phyloP scores from a whole-genome alignment of 495 filamentous ascomycete species.

The Aspergillus panamensis region DNA sequence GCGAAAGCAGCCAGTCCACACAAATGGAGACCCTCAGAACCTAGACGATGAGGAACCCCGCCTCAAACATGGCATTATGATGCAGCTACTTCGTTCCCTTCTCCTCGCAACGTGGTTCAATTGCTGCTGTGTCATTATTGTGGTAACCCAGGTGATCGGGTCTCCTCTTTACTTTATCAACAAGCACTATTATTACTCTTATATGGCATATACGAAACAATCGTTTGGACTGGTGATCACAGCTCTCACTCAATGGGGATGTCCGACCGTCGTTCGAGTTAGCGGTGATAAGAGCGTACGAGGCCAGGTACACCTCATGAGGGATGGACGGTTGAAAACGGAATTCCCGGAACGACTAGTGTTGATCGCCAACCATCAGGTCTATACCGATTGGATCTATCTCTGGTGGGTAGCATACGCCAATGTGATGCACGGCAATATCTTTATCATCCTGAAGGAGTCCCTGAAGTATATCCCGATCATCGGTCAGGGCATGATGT shows the following conservation, averaged over 20 bases:
- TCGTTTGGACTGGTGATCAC: constrained; percentile 58
- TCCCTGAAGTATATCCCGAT: constrained; percentile 62
- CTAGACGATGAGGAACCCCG: constrained; percentile 39
- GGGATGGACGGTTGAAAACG: constrained; percentile 53
- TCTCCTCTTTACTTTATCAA: constrained; percentile 58
- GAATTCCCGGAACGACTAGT: constrained; percentile 60
- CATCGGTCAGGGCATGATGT: constrained; percentile 63
- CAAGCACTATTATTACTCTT: constrained; percentile 58
- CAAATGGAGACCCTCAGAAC: constrained; percentile 4
- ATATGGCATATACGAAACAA: constrained; percentile 65
- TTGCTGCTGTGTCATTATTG: constrained; percentile 49
- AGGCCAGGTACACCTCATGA: constrained; percentile 52
- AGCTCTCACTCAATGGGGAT: constrained; percentile 60
- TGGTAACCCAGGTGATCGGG: constrained; percentile 54
- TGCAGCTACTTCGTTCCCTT: constrained; percentile 63
- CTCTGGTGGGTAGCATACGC: constrained; percentile 69
- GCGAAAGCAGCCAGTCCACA: constrained; percentile 29
- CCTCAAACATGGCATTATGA: constrained; percentile 62
- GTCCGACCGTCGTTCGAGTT: constrained; percentile 56
- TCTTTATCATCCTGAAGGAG: constrained; percentile 70
- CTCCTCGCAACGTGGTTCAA: constrained; percentile 63
- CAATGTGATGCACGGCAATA: constrained; percentile 60
- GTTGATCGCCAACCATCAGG: constrained; percentile 65
- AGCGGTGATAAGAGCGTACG: constrained; percentile 59
- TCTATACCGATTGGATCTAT: constrained; percentile 71